These are phyloP conservation scores for Raffaelea deltoideospora DNA, from an alignment of 2,329 filamentous ascomycete species.

Conservation along the genomic window DNA sequence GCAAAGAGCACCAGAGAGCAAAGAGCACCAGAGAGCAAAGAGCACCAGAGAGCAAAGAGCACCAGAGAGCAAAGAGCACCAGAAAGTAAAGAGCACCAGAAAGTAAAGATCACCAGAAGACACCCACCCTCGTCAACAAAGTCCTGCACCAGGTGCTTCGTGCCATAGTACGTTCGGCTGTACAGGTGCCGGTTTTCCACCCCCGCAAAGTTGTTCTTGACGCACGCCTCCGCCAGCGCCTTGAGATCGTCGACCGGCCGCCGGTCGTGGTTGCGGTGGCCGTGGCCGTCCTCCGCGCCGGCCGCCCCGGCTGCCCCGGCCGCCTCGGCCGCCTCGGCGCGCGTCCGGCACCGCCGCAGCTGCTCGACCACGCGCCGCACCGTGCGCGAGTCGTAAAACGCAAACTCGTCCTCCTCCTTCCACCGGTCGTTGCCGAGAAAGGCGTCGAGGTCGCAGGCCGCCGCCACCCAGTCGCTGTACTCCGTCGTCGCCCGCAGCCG, in stretches of 20 bases:
- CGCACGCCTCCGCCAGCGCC: slow-evolving; percentile 68
- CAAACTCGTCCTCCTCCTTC: slow-evolving; percentile 64
- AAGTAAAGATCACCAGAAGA: not conserved
- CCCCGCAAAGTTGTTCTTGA: slow-evolving; percentile 95
- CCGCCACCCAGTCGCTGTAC: slow-evolving; percentile 72
- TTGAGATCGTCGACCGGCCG: slow-evolving; percentile 47
- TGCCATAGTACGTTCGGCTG: slow-evolving; percentile 93
- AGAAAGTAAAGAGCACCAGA: not conserved
- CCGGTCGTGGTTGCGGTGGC: not conserved
- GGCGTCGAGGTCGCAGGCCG: slow-evolving; percentile 63
- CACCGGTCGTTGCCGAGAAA: slow-evolving; percentile 70
- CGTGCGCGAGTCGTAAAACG: slow-evolving; percentile 80
- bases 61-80: not conserved
- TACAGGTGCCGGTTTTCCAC: slow-evolving; percentile 92
- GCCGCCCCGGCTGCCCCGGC: slow-evolving; percentile 13
- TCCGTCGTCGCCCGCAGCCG: slow-evolving; percentile 56
- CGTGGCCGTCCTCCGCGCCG: slow-evolving; percentile 19
- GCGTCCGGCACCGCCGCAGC: slow-evolving; percentile 48
- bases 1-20: not conserved
- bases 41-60: not conserved
- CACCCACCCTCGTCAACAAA: slow-evolving; percentile 65
- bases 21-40: not conserved
- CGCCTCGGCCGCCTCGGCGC: slow-evolving; percentile 35
- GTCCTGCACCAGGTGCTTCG: slow-evolving; percentile 84
- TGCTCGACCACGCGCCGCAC: slow-evolving; percentile 64